Evolutionary conservation across 2,329 filamentous ascomycete species (phyloP).

Genomic region (Apiospora saccharicola): DNA sequence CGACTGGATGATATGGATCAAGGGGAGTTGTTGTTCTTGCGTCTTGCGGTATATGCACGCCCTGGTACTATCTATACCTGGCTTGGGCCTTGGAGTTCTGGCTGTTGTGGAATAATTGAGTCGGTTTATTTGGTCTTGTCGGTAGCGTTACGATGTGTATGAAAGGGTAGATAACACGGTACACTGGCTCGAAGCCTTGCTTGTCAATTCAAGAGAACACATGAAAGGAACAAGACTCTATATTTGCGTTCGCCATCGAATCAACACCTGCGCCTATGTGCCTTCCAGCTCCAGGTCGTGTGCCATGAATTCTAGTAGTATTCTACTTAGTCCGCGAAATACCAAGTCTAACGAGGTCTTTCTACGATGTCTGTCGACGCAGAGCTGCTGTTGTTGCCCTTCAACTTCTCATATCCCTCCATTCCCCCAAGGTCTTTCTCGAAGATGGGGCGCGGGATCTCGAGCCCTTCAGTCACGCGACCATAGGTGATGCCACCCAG

Average conservation of each 20-base stretch:
- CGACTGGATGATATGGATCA: slow-evolving; percentile 16
- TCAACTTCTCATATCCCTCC: slow-evolving; percentile 65
- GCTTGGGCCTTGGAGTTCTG: slow-evolving; percentile 16
- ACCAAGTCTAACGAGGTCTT: not conserved
- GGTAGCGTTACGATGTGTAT: slow-evolving; percentile 15
- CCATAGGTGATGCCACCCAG: slow-evolving; percentile 89
- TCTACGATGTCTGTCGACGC: not conserved
- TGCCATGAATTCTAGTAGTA: not conserved
- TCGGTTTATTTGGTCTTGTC: slow-evolving; percentile 9
- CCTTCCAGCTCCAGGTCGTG: not conserved
- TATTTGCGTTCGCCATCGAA: not conserved
- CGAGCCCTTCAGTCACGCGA: slow-evolving; percentile 72
- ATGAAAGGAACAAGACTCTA: slow-evolving; percentile 2
- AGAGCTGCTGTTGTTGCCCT: slow-evolving; percentile 31
- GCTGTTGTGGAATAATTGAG: slow-evolving; percentile 20
- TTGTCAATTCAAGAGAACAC: slow-evolving; percentile 19
- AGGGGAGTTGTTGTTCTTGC: slow-evolving; percentile 9
- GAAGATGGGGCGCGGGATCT: slow-evolving; percentile 72
- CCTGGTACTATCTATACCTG: slow-evolving; percentile 3
- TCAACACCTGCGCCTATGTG: not conserved
- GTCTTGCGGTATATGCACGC: slow-evolving; percentile 15
- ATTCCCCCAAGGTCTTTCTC: slow-evolving; percentile 56
- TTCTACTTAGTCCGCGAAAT: not conserved
- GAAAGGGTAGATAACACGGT: slow-evolving; percentile 18
- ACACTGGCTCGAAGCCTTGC: slow-evolving; percentile 12